Conservation (phyloP, 1,284 basidiomycete genomes). For the Pseudozyma tsukubaensis region DNA sequence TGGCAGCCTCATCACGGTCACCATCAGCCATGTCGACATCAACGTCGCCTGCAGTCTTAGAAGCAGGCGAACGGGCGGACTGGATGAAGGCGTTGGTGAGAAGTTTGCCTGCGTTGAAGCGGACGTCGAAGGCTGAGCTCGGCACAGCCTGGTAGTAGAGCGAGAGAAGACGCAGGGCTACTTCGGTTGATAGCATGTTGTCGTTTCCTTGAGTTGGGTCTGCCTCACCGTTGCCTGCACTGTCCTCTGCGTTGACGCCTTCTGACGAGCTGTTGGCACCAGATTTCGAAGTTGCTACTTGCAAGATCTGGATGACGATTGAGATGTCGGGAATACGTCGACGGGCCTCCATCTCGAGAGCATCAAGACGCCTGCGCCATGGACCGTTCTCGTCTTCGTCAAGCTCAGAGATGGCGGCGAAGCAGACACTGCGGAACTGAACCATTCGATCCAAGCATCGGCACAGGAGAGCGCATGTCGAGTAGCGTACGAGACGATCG, state of each 20-base stretch:
- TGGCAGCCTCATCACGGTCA: neutral
- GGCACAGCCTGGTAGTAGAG: conserved; percentile 85
- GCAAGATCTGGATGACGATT: conserved; percentile 68
- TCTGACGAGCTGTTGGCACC: conserved; percentile 5
- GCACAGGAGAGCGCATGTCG: conserved; percentile 77
- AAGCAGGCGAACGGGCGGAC: neutral
- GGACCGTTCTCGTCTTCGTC: conserved; percentile 73
- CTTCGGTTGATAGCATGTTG: conserved; percentile 79
- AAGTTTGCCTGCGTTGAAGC: conserved; percentile 87
- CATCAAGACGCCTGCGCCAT: conserved; percentile 34
- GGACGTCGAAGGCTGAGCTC: conserved; percentile 78
- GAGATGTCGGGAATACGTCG: conserved; percentile 62
- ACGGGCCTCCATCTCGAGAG: conserved; percentile 52
- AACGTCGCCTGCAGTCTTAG: neutral
- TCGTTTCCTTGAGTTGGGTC: conserved; percentile 3
- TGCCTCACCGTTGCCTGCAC: conserved; percentile 29
- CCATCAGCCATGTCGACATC: conserved; percentile 7
- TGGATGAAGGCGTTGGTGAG: conserved; percentile 73
- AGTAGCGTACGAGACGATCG: conserved; percentile 80
- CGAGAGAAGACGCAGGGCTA: conserved; percentile 81
- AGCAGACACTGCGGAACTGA: conserved; percentile 33
- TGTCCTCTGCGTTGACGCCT: neutral
- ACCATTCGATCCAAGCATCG: conserved; percentile 51
- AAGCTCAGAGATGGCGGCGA: conserved; percentile 73
- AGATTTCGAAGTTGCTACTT: conserved; percentile 47